Evolutionary conservation across 345 rosid species (phyloP), one percentile per base, ranked within the genome.

Genomic region (Salix viminalis): DNA sequence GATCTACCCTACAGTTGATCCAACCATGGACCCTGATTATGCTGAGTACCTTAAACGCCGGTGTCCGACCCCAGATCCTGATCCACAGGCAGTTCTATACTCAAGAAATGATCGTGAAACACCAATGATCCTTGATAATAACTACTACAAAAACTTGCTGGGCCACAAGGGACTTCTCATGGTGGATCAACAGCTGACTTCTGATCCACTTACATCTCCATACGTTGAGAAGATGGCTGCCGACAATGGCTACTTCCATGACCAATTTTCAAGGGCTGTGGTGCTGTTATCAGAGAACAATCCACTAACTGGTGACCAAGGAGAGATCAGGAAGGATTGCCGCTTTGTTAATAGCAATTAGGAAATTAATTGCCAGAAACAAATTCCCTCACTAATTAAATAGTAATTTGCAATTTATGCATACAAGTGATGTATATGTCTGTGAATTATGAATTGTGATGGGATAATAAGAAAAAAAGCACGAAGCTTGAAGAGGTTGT

Each of bases 241-340:
- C 4, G 92, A 91, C 75, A 91, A 91, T 42, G 87, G 79, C 79
- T 89, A 95, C 79, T 95, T 95, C 82, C 85, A 69, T 1, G 88
- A 87, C 64, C 93, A 92, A 42, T 92, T 92, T 73, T 82, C 93
- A 3, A 80, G 87, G 71, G 92, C 92, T 4, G 46, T 89, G 67
- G 75, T 75, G 56, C 36, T 90, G 77, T 76, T 95, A 74, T 93
- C 97, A 0, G 97, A 95, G 88, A 89, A 80, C 70, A 89, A 88
- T 64, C 97, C 97, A 6, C 87, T 92, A 12, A 87, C 89, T 0
- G 96, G 82, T n/a, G 88, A 85, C 50, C 81, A 83, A 65, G 97
- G 97, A 2, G 96, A 95, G 83, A 77, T 92, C 21, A 88, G 97
- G 80, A 87, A 83, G 78, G 96, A 92, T 74, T 92, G 99, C 41